phyloP scores from a whole-genome alignment of 228 moss, liverwort and hornwort species.

The Sphagnum magellanicum region DNA sequence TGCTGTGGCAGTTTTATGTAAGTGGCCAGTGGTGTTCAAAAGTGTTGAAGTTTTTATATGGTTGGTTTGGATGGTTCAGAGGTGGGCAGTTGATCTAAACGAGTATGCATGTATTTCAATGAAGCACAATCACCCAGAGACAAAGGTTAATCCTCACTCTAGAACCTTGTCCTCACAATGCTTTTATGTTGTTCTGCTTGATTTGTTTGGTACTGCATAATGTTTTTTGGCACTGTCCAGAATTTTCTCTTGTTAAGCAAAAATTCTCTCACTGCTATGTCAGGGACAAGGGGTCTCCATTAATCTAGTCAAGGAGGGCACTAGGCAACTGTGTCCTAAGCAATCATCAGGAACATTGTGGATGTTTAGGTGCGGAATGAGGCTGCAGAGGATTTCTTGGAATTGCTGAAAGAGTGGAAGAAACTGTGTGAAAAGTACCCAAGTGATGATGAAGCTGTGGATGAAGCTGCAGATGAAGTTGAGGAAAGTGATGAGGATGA shows the following conservation, averaged over 20 bases:
- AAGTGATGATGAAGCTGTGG: constrained; percentile 12
- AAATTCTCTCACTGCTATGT: no score
- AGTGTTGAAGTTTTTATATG: background rate
- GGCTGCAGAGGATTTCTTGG: constrained; percentile 80
- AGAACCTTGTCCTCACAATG: background rate
- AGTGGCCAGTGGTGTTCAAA: no score
- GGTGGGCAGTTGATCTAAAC: constrained; percentile 92
- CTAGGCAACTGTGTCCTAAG: no score
- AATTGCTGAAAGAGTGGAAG: constrained; percentile 70
- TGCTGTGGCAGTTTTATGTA: no score
- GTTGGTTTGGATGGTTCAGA: constrained; percentile 28
- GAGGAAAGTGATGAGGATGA: constrained; percentile 36
- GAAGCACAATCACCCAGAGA: constrained; percentile 86
- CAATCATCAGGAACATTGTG: no score
- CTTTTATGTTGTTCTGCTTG: background rate
- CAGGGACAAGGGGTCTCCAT: no score
- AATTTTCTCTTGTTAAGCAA: background rate
- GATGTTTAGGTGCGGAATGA: constrained; percentile 66
- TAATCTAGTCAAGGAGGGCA: no score
- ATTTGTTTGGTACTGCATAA: no score
- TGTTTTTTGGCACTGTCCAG: no score
- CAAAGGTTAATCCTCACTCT: constrained; percentile 11
- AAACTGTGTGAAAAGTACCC: constrained; percentile 61
- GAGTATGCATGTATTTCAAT: constrained; percentile 72
- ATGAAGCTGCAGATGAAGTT: constrained; percentile 24